Evolutionary conservation across 208 protist genomes (phyloP).

Genomic region (Leishmania guyanensis): DNA sequence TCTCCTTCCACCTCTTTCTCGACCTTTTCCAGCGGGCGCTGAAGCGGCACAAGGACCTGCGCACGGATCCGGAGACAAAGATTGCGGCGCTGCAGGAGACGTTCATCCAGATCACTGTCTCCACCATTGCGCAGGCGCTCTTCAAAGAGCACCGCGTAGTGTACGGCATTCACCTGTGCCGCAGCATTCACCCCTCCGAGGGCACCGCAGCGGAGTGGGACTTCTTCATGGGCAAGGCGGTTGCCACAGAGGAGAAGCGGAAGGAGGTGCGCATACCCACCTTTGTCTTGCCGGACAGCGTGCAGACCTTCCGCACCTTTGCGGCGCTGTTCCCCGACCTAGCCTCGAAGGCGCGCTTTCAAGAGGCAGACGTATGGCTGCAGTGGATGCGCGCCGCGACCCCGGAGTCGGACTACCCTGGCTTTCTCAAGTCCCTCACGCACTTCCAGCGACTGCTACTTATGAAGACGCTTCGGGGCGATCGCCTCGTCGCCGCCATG

Average conservation of each 20-base stretch:
- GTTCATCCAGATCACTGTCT: conserved; percentile 87
- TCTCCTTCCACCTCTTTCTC: conserved; percentile 94
- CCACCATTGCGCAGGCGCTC: conserved; percentile 85
- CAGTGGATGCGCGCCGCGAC: conserved; percentile 89
- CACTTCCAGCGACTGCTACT: conserved; percentile 95
- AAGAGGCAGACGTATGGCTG: conserved; percentile 92
- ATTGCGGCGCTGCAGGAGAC: conserved; percentile 74
- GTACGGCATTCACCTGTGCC: conserved; percentile 95
- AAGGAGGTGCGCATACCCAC: conserved; percentile 76
- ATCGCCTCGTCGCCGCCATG: conserved; percentile 96
- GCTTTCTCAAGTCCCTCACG: conserved; percentile 82
- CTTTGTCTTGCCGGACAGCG: conserved; percentile 89
- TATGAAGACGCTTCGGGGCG: conserved; percentile 94
- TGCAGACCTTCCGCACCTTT: conserved; percentile 77
- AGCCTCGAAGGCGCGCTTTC: conserved; percentile 64
- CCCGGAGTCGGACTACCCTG: conserved; percentile 89
- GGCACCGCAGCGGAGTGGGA: conserved; percentile 91
- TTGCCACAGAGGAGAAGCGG: conserved; percentile 42
- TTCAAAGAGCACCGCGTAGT: conserved; percentile 96
- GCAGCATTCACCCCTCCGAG: conserved; percentile 65
- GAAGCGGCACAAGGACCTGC: conserved; percentile 61
- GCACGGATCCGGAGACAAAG: conserved; percentile 86
- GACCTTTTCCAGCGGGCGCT: conserved; percentile 77
- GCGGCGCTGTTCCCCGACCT: conserved; percentile 80
- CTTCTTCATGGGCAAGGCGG: conserved; percentile 87